phyloP scores from a whole-genome alignment of 2,329 filamentous ascomycete species.

The Scedosporium dehoogii region DNA sequence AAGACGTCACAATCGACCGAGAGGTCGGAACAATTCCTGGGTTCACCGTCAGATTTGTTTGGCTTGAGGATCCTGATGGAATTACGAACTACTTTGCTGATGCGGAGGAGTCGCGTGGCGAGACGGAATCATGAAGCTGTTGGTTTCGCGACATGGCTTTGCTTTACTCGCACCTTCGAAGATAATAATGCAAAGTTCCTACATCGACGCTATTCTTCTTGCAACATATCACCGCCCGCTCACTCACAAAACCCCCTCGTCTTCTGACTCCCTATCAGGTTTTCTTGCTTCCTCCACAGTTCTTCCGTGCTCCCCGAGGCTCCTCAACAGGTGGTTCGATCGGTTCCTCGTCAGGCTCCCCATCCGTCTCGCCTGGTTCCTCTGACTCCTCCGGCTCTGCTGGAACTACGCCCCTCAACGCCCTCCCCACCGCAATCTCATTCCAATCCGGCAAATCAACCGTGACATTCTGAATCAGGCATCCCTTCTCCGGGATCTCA shows the following conservation, averaged over 20 bases:
- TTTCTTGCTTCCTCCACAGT: not conserved
- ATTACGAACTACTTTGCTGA: constrained; percentile 3
- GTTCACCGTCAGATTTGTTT: not conserved
- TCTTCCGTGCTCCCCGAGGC: not conserved
- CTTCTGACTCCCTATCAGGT: too few species aligned
- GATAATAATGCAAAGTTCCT: too few species aligned
- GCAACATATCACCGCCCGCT: too few species aligned
- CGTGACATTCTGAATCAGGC: not conserved
- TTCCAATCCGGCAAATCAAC: not conserved
- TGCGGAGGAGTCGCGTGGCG: not conserved
- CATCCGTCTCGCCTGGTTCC: not conserved
- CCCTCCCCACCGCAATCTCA: not conserved
- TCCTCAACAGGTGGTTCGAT: not conserved
- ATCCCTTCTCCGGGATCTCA: not conserved
- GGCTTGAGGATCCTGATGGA: constrained; percentile 1
- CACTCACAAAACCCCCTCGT: too few species aligned
- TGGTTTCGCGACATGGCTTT: too few species aligned
- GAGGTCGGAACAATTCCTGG: not conserved
- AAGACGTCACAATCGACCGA: not conserved
- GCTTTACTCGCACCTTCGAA: too few species aligned
- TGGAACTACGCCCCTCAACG: not conserved
- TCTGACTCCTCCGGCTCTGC: not conserved
- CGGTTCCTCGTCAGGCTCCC: not conserved
- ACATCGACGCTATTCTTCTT: too few species aligned
- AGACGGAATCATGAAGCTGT: not conserved